Base-by-base conservation (phyloP, 2,329 filamentous ascomycete genomes). In the Aspergillus ochraceus region DNA sequence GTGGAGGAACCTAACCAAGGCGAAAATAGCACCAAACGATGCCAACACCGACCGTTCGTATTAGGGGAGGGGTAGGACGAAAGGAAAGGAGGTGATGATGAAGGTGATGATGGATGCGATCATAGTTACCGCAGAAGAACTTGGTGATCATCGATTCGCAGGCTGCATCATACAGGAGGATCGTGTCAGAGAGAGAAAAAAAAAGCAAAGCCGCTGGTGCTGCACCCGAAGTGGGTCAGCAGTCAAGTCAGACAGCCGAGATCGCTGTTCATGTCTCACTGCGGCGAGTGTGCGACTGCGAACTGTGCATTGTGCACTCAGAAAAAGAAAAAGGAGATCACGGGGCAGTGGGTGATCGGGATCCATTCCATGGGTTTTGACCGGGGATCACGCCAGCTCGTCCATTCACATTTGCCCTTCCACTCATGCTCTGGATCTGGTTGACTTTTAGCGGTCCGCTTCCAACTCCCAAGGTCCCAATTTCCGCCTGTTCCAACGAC, bases 391-490 rank as follows among this genome's bases (percentile, higher is more conserved):
- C 53, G 12, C 36, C 42, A 26, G 56, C 36, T 54, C 22, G 11
- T 47, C 45, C 45, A 47, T 47, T 47, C 45, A 24, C 45, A 47
- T 26, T 20, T 46, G 47, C 29, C 20, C 52, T 24, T 55, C 52
- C 36, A 22, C 14, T n/a, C 30, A 46, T 52, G 45, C 45, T 55
- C 58, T 49, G 14, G 22, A 54, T 46, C 11, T 10, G 54, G 60
- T 54, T 59, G 54, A 57, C 57, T 49, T 19, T 24, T 19, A 14
- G 49, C 49, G 56, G 52, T 50, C 59, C 53, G 52, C 51, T 29
- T 58, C 49, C 22, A 32, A 55, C 51, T 52, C 45, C 50, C 58
- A 57, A 60, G 50, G 58, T 60, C 54, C 32, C 42, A 24, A 36
- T 24, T 36, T 11, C 36, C n/a, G 32, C 29, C 10, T 45, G 14